These are phyloP conservation scores for Blastobotrys ciferrii DNA, from an alignment of 1,139 yeast species.

Conservation along the genomic window DNA sequence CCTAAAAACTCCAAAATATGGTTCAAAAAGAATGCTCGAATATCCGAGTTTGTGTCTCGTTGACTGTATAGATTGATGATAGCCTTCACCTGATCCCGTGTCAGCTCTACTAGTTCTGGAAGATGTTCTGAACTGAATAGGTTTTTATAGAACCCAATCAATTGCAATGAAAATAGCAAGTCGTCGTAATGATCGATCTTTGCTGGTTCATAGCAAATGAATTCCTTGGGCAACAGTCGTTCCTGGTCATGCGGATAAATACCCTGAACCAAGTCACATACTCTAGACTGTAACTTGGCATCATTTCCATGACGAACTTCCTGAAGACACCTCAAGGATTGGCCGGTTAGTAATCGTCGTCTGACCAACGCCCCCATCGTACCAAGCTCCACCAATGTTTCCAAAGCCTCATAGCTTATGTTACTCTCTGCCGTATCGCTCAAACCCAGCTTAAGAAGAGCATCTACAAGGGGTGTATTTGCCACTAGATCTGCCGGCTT, in stretches of 20 bases:
- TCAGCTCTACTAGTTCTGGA: constrained; percentile 15
- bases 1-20: constrained; percentile 28
- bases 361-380: constrained; percentile 26
- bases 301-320: constrained; percentile 11
- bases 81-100: constrained; percentile 20
- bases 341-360: constrained; percentile 27
- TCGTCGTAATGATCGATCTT: constrained; percentile 19
- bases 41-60: constrained; percentile 18
- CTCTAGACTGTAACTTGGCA: constrained; percentile 23
- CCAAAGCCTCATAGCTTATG: constrained; percentile 15
- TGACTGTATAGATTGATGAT: constrained; percentile 22
- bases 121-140: constrained; percentile 22
- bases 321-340: constrained; percentile 15
- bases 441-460: constrained; percentile 21
- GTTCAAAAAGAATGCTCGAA: constrained; percentile 20
- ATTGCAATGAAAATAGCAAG: constrained; percentile 1
- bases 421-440: constrained; percentile 1
- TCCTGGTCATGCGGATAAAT: constrained; percentile 21
- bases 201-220: constrained; percentile 19
- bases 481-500: constrained; percentile 26
- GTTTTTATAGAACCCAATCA: constrained; percentile 27
- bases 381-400: constrained; percentile 20
- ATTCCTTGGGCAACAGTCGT: constrained; percentile 18
- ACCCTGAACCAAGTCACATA: constrained; percentile 24
- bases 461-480: constrained; percentile 24